Evolutionary conservation across 306 rosid genomes (phyloP).

Genomic region (Cucurbita moschata): DNA sequence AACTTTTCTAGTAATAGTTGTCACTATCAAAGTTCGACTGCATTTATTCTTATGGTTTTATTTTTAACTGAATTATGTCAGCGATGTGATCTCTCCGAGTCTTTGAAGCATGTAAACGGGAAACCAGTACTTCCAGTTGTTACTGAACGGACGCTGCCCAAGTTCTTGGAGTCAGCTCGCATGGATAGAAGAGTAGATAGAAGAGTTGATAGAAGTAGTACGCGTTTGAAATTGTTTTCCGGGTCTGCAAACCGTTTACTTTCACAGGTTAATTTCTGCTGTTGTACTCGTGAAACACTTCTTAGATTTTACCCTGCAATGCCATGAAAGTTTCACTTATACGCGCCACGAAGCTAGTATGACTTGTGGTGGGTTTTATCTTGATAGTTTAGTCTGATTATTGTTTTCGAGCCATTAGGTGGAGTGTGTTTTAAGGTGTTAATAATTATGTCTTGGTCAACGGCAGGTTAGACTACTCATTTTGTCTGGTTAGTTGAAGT

Average conservation of each 20-base stretch:
- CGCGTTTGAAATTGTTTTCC: slow-evolving; percentile 63
- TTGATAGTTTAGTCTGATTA: not conserved
- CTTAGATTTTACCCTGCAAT: not conserved
- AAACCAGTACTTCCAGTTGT: slow-evolving; percentile 61
- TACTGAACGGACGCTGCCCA: slow-evolving; percentile 58
- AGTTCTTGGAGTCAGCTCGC: slow-evolving; percentile 63
- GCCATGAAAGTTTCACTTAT: not conserved
- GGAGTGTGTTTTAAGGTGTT: not conserved
- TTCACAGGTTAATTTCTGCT: slow-evolving; percentile 39
- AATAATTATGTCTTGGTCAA: not conserved
- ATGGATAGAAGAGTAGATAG: slow-evolving; percentile 27
- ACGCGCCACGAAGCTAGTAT: not conserved
- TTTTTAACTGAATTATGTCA: slow-evolving; percentile 8
- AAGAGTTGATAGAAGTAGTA: slow-evolving; percentile 21
- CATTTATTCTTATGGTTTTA: not conserved
- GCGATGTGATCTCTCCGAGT: slow-evolving; percentile 58
- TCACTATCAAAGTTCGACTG: not conserved
- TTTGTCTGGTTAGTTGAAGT: not conserved
- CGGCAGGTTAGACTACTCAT: not conserved
- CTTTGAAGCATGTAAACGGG: slow-evolving; percentile 34
- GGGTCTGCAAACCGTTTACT: slow-evolving; percentile 85
- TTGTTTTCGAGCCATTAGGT: not conserved
- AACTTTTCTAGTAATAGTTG: not conserved
- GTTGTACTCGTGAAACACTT: not conserved
- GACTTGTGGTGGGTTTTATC: not conserved